These are phyloP conservation scores for Coprinopsis strossmayeri DNA, from an alignment of 768 basidiomycete species.

Conservation along the genomic window DNA sequence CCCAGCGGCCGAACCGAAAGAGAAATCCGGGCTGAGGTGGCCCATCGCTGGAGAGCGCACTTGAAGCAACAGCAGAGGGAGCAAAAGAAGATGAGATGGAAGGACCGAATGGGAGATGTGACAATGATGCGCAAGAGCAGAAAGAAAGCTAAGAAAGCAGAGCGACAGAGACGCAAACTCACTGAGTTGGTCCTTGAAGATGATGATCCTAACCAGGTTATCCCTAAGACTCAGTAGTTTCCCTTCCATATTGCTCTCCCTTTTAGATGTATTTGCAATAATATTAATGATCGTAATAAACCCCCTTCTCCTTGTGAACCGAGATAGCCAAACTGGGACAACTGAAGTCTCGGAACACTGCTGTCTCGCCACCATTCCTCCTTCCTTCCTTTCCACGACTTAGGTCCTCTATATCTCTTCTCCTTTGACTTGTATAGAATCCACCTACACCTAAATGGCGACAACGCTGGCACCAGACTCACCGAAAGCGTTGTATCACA, in stretches of 20 bases:
- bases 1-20: constrained; percentile 52
- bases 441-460: neutral
- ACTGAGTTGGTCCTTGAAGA: constrained; percentile 46
- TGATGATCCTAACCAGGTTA: constrained; percentile 53
- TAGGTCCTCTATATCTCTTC: too few species aligned
- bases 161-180: constrained; percentile 49
- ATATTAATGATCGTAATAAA: constrained; percentile 1
- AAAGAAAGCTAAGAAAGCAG: constrained; percentile 45
- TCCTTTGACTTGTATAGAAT: neutral
- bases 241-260: neutral
- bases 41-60: constrained; percentile 63
- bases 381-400: neutral
- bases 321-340: neutral
- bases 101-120: constrained; percentile 39
- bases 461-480: constrained; percentile 3
- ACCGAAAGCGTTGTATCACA: constrained; percentile 16
- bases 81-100: constrained; percentile 55
- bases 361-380: neutral
- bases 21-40: constrained; percentile 68
- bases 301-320: too few species aligned
- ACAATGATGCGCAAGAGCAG: constrained; percentile 51
- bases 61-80: constrained; percentile 52
- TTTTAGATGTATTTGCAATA: neutral
- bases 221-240: constrained; percentile 31
- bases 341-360: neutral